These are phyloP conservation scores for Solanum paucissectum DNA, from an alignment of 257 asterid species.

Conservation along the genomic window DNA sequence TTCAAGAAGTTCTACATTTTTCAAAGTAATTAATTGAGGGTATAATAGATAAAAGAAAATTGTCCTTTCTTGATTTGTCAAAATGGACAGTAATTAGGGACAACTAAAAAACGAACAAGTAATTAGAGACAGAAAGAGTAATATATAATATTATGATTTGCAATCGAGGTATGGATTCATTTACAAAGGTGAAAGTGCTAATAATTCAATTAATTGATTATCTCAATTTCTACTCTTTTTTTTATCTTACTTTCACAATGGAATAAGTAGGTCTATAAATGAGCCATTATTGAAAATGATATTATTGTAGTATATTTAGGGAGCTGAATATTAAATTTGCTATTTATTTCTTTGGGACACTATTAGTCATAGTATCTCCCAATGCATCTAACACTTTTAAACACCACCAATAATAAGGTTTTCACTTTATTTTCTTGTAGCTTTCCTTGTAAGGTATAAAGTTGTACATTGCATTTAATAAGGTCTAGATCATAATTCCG, in stretches of 20 bases:
- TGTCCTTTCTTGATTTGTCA: too few relatives aligned
- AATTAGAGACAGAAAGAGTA: too few relatives aligned
- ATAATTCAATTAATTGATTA: too few relatives aligned
- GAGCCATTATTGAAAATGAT: neutral
- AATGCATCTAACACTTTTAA: neutral
- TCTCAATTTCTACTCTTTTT: too few relatives aligned
- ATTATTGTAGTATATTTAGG: neutral
- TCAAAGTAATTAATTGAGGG: too few relatives aligned
- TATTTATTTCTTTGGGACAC: neutral
- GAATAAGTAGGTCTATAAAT: neutral
- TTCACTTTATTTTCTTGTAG: neutral
- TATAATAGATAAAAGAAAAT: too few relatives aligned
- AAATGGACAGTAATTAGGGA: too few relatives aligned
- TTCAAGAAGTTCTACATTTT: too few relatives aligned
- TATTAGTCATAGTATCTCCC: neutral
- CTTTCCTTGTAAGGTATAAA: neutral
- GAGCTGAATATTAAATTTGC: neutral
- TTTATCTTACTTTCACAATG: neutral
- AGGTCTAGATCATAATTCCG: neutral
- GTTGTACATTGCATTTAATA: neutral
- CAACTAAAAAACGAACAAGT: too few relatives aligned
- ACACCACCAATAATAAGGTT: neutral
- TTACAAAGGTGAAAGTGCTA: too few relatives aligned
- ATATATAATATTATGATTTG: neutral
- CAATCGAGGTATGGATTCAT: neutral